phyloP scores from a whole-genome alignment of 768 basidiomycete species.

The Stropharia rugosoannulata region DNA sequence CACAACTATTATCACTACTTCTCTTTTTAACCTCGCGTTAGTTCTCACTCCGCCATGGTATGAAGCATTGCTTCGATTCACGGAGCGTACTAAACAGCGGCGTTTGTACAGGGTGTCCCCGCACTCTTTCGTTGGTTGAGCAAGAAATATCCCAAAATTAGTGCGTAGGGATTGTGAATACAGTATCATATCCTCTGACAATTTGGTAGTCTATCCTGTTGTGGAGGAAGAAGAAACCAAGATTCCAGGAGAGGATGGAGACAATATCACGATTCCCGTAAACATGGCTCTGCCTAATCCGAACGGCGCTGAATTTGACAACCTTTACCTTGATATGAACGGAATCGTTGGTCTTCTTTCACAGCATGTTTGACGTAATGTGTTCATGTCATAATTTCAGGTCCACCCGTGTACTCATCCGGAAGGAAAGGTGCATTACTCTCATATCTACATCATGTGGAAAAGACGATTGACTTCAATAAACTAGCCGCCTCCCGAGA shows the following conservation, averaged over 20 bases:
- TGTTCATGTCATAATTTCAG: constrained; percentile 33
- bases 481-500: constrained; percentile 87
- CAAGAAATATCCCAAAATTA: constrained; percentile 98
- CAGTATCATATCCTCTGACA: background rate
- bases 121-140: constrained; percentile 98
- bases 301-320: constrained; percentile 95
- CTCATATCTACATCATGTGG: background rate
- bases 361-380: background rate
- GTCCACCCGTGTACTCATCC: constrained; percentile 99
- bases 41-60: background rate
- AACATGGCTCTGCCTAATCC: constrained; percentile 84
- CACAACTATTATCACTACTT: background rate
- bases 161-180: constrained; percentile 39
- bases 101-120: constrained; percentile 78
- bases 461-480: background rate
- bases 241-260: constrained; percentile 65
- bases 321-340: constrained; percentile 98
- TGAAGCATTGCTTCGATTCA: background rate
- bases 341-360: constrained; percentile 73
- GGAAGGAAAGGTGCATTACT: constrained; percentile 76
- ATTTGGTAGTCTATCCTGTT: constrained; percentile 64
- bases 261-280: constrained; percentile 69
- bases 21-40: background rate
- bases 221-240: constrained; percentile 81
- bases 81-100: background rate